These are phyloP conservation scores for Neurospora sp. DNA, from an alignment of 495 filamentous ascomycete genomes.

Conservation along the genomic window DNA sequence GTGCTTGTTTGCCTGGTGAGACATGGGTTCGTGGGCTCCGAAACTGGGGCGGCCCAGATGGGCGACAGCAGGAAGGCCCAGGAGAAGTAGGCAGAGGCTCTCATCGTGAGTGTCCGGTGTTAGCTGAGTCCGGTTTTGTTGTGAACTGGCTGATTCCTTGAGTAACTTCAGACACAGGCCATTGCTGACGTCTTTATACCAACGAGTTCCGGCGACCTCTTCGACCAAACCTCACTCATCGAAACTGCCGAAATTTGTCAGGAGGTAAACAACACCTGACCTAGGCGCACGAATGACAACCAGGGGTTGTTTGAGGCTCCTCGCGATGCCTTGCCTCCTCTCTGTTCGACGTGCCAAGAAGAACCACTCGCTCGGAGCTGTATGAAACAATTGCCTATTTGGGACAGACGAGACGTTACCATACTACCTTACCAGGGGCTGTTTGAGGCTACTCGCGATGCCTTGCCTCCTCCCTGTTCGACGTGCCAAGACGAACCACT, in stretches of 20 bases:
- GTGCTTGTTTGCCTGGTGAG: background rate
- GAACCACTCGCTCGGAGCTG: background rate
- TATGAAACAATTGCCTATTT: background rate
- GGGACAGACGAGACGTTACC: background rate
- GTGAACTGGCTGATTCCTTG: background rate
- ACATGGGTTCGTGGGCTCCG: background rate
- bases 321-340: background rate
- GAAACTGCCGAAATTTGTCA: background rate
- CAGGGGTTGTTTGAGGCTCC: background rate
- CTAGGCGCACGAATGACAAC: background rate
- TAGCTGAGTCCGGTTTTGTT: background rate
- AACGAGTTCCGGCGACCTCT: background rate
- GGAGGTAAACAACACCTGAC: background rate
- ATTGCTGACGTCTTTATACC: background rate
- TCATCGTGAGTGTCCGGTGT: background rate
- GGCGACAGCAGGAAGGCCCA: background rate
- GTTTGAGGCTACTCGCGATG: background rate
- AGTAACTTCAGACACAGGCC: background rate
- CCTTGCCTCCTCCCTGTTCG: background rate
- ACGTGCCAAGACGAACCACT: background rate
- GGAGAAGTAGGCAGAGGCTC: background rate
- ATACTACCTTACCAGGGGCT: background rate
- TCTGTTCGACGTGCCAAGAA: background rate
- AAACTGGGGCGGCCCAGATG: background rate
- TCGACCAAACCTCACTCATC: background rate